Base-by-base conservation (phyloP, 2,329 filamentous ascomycete species). In the Ophiostoma quercus region DNA sequence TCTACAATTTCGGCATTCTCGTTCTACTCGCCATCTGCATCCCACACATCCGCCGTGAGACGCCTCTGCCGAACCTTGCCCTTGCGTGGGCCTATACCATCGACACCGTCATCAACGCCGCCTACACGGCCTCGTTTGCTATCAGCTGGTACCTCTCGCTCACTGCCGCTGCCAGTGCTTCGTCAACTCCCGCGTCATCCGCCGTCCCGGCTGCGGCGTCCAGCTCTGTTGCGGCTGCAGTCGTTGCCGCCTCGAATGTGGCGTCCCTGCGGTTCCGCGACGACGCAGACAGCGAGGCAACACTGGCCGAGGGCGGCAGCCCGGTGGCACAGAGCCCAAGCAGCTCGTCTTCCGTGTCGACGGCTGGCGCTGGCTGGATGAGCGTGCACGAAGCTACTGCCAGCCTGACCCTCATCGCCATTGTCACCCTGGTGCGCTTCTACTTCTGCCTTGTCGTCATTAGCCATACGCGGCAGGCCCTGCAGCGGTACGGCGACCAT, bases 361-460 rank as follows among this genome's bases (percentile, higher is more conserved):
- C 74, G 3, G 71, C 71, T 0, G 74, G 73, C 22, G 71, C 72
- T 12, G 73, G 72, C 5, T 74, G 69, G 41, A 72, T 74, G 32
- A 75, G 74, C 5, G 80, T 81, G 2, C 91, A 77, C 81, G 89
- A 81, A 83, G 90, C 79, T 84, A 88, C 75, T 80, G 89, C 92
- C 72, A 94, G 91, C 79, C 90, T 97, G 78, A 82, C 89, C 12
- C 84, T 96, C 69, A 91, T 97, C 72, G 84, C 86, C 41, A 79
- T 85, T 1, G 85, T 97, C 73, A 96, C 90, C 80, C 82, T 90
- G 14, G 82, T 96, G 57, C 86, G 94, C 39, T 79, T 93, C 39
- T 97, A 97, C 81, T 94, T 96, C 75, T 87, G 91, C 74, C 82
- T 97, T 51, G 85, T 97, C 69, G 88, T 96, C 78, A 88, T 96